Percentiles rank a stretch among this genome's conserved stretches.
phyloP scores from a whole-genome alignment of 345 rosid genomes.

The Eucalyptus urophylla region DNA sequence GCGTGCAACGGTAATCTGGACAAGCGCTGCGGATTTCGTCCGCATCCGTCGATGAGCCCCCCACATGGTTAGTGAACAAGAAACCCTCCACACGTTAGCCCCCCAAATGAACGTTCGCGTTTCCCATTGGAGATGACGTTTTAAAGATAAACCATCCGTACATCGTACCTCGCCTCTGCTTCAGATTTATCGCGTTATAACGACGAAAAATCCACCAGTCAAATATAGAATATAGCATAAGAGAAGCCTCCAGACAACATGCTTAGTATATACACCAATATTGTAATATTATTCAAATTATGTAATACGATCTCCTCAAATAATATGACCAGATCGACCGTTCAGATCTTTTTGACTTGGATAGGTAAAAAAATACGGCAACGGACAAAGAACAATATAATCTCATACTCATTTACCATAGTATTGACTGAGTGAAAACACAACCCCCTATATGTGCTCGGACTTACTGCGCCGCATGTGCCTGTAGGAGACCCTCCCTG shows the following conservation, averaged over 20 bases:
- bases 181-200: not conserved
- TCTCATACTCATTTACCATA: not conserved
- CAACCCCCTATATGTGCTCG: not conserved
- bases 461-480: constrained; percentile 2
- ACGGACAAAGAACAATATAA: not conserved
- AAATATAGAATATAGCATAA: not conserved
- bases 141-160: not conserved
- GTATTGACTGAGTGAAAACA: not conserved
- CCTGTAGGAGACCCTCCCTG: constrained; percentile 69
- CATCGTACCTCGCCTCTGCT: not conserved
- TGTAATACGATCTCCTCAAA: not conserved
- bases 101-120: not conserved
- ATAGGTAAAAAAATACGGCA: not conserved
- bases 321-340: not conserved
- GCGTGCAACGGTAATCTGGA: not conserved
- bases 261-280: not conserved
- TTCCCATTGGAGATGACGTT: not conserved
- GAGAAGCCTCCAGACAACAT: not conserved
- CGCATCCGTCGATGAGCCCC: not conserved
- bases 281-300: not conserved
- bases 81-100: not conserved
- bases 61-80: not conserved
- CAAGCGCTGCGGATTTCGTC: not conserved
- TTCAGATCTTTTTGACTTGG: not conserved
- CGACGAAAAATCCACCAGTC: not conserved